A percentile compares a stretch with the other conserved stretches of the same genome.
Conservation (phyloP, 73 alveolate species). For the Uronychia setigera region DNA sequence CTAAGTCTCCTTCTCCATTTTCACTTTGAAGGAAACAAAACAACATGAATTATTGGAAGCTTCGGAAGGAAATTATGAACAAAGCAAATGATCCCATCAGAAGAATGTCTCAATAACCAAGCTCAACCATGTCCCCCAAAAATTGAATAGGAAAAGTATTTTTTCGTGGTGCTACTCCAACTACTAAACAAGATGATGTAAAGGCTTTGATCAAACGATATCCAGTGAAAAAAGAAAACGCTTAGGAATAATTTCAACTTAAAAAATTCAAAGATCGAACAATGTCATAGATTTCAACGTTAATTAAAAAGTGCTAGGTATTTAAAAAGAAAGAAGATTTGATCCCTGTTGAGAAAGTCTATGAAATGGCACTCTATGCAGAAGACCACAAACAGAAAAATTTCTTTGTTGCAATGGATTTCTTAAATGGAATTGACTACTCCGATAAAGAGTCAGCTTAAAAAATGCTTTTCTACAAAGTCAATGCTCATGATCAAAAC, state of each 20-base stretch:
- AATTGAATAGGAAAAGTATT: too few relatives aligned
- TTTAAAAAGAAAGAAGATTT: background rate
- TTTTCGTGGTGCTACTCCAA: background rate
- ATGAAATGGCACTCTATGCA: background rate
- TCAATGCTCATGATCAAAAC: background rate
- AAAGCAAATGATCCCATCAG: background rate
- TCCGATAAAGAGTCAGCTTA: background rate
- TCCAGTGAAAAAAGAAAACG: background rate
- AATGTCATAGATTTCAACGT: background rate
- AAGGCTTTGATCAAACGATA: background rate
- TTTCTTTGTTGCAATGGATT: background rate
- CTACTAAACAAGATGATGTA: background rate
- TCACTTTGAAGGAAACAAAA: background rate
- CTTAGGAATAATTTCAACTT: background rate
- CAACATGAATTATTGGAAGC: background rate
- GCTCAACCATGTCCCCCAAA: background rate
- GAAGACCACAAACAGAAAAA: conserved; percentile 1
- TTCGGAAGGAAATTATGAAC: background rate
- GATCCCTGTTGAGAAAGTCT: background rate
- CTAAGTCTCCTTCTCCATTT: background rate
- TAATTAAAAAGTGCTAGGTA: background rate
- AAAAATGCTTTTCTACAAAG: background rate
- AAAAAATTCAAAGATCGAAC: background rate
- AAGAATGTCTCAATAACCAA: background rate
- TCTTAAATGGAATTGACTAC: conserved; percentile 4